phyloP scores from a whole-genome alignment of 2,329 filamentous ascomycete species.

The Calcarisporium arbuscula region DNA sequence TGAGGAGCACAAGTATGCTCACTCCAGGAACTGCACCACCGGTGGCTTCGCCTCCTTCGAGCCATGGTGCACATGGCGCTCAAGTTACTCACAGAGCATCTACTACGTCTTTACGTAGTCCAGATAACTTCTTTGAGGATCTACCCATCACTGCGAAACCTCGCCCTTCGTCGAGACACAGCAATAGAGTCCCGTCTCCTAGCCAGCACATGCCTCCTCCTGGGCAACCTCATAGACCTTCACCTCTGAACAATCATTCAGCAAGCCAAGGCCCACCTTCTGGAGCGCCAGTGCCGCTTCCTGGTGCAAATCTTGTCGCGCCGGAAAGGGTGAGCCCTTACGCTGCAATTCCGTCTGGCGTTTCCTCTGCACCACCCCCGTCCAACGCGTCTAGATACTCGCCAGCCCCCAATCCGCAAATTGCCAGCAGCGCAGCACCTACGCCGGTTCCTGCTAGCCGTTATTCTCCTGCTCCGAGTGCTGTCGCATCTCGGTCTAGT shows the following conservation, averaged over 20 bases:
- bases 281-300: conserved; percentile 7
- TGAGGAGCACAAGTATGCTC: conserved; percentile 56
- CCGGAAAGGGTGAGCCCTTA: conserved; percentile 50
- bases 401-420: conserved; percentile 44
- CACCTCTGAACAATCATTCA: conserved; percentile 17
- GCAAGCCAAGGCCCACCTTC: conserved; percentile 15
- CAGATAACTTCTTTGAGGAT: conserved; percentile 70
- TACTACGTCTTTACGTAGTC: conserved; percentile 28
- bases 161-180: conserved; percentile 53
- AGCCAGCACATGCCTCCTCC: conserved; percentile 13
- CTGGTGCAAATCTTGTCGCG: conserved; percentile 39
- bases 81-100: conserved; percentile 25
- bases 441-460: conserved; percentile 36
- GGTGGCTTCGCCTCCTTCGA: conserved; percentile 15
- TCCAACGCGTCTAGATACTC: conserved; percentile 51
- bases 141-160: conserved; percentile 58
- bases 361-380: conserved; percentile 24
- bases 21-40: conserved; percentile 19
- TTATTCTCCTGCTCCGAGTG: conserved; percentile 46
- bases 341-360: conserved; percentile 35
- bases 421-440: conserved; percentile 28
- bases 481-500: conserved; percentile 33
- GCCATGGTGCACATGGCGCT: conserved; percentile 25
- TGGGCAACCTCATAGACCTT: conserved; percentile 14
- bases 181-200: conserved; percentile 37